These are phyloP conservation scores for Schizosaccharomyces cryophilus DNA, from an alignment of 805 yeast species.

Conservation along the genomic window DNA sequence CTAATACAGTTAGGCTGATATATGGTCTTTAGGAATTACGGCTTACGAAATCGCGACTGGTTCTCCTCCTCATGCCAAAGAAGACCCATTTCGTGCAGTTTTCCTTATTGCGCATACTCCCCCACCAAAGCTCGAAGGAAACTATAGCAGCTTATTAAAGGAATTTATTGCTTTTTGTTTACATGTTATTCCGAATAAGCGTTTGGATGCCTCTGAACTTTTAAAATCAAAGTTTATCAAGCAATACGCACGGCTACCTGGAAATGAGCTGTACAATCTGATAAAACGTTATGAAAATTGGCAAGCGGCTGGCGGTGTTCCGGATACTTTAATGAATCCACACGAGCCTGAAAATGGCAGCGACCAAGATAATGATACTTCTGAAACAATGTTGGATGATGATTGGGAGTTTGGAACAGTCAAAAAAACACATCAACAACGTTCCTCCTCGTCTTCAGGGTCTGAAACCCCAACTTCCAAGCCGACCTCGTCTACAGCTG, in stretches of 20 bases:
- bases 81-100: slow-evolving; percentile 87
- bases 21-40: slow-evolving; percentile 93
- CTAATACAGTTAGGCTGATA: slow-evolving; percentile 33
- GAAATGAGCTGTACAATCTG: slow-evolving; percentile 41
- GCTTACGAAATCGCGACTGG: slow-evolving; percentile 88
- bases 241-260: slow-evolving; percentile 33
- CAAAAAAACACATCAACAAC: not conserved
- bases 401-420: slow-evolving; percentile 3
- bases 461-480: not conserved
- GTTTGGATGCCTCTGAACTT: slow-evolving; percentile 71
- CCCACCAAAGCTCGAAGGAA: slow-evolving; percentile 89
- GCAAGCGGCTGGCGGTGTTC: slow-evolving; percentile 32
- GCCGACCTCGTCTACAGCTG: not conserved
- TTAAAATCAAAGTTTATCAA: slow-evolving; percentile 49
- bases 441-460: not conserved
- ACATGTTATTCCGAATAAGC: slow-evolving; percentile 76
- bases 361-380: not conserved
- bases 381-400: not conserved
- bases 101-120: slow-evolving; percentile 75
- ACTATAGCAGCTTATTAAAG: slow-evolving; percentile 48
- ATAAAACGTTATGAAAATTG: slow-evolving; percentile 24
- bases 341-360: not conserved
- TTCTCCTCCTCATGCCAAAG: slow-evolving; percentile 89
- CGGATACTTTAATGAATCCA: slow-evolving; percentile 22
- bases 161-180: slow-evolving; percentile 78